Evolutionary conservation across 495 filamentous ascomycete genomes (phyloP).

Genomic region (Penicillium mononematosum): DNA sequence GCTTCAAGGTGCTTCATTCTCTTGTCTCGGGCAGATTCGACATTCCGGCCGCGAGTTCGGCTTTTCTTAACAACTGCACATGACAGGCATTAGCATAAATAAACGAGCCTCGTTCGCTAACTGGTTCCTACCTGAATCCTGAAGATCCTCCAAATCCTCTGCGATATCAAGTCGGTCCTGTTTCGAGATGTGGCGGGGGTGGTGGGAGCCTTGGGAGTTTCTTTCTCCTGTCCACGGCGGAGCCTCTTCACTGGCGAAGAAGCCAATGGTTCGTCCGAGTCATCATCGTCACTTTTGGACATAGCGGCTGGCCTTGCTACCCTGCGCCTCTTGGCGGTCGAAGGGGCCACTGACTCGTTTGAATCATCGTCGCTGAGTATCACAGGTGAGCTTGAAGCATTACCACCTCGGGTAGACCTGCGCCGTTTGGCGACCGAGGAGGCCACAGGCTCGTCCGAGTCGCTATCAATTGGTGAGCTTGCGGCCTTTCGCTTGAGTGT

Average conservation of each 20-base stretch:
- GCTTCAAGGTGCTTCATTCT: conserved; percentile 51
- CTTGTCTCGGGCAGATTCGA: conserved; percentile 43
- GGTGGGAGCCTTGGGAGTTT: conserved; percentile 28
- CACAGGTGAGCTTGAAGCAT: neutral
- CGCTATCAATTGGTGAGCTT: conserved; percentile 19
- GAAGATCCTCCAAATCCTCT: conserved; percentile 47
- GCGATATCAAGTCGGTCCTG: conserved; percentile 42
- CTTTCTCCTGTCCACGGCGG: conserved; percentile 11
- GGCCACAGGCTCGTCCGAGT: conserved; percentile 31
- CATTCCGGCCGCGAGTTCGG: conserved; percentile 41
- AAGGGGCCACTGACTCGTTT: conserved; percentile 6
- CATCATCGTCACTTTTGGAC: neutral
- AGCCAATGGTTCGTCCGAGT: conserved; percentile 21
- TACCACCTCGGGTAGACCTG: neutral
- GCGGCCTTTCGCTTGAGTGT: conserved; percentile 33
- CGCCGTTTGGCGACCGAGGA: conserved; percentile 28
- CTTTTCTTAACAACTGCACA: conserved; percentile 37
- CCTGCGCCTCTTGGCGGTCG: conserved; percentile 3
- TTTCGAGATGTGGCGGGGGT: conserved; percentile 18
- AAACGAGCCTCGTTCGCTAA: neutral
- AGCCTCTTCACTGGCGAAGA: conserved; percentile 31
- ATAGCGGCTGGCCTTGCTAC: neutral
- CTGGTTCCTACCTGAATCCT: conserved; percentile 40
- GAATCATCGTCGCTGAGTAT: neutral
- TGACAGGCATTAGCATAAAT: neutral